Evolutionary conservation across 2,329 filamentous ascomycete genomes (phyloP).

Genomic region (Gliomastix tumulicola): DNA sequence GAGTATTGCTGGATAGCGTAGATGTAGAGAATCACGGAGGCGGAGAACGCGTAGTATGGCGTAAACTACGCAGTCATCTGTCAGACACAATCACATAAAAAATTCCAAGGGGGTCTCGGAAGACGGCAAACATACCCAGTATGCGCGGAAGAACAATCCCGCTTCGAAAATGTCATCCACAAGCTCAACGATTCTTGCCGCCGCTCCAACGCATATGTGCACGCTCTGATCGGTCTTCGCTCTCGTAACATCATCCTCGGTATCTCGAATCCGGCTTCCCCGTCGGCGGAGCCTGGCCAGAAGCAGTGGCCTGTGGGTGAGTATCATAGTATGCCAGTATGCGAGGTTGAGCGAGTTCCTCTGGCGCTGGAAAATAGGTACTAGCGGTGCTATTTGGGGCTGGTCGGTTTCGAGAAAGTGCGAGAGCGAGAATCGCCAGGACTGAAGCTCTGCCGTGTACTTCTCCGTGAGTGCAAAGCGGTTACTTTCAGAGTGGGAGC

Average conservation of each 20-base stretch:
- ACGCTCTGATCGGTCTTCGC: background rate
- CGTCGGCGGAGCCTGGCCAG: constrained; percentile 21
- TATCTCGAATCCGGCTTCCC: background rate
- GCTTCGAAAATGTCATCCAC: constrained; percentile 28
- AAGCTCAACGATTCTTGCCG: constrained; percentile 26
- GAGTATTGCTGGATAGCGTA: constrained; percentile 30
- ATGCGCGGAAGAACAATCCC: constrained; percentile 23
- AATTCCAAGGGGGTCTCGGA: no score
- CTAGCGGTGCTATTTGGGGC: constrained; percentile 16
- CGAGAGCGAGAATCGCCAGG: constrained; percentile 23
- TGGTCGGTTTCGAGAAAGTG: constrained; percentile 29
- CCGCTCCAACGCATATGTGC: constrained; percentile 25
- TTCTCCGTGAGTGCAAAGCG: constrained; percentile 17
- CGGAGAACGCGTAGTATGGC: constrained; percentile 36
- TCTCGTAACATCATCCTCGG: background rate
- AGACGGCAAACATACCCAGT: no score
- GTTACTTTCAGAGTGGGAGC: constrained; percentile 14
- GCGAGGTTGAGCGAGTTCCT: constrained; percentile 30
- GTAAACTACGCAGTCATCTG: no score
- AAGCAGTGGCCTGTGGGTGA: constrained; percentile 28
- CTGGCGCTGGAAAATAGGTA: constrained; percentile 31
- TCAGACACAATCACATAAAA: no score
- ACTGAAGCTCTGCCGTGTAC: constrained; percentile 18
- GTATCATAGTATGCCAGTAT: constrained; percentile 32
- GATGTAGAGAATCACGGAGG: constrained; percentile 35